A percentile compares a stretch with the other conserved stretches of the same genome.
phyloP scores from a whole-genome alignment of 345 rosid genomes.

The Leavenworthia alabamica region DNA sequence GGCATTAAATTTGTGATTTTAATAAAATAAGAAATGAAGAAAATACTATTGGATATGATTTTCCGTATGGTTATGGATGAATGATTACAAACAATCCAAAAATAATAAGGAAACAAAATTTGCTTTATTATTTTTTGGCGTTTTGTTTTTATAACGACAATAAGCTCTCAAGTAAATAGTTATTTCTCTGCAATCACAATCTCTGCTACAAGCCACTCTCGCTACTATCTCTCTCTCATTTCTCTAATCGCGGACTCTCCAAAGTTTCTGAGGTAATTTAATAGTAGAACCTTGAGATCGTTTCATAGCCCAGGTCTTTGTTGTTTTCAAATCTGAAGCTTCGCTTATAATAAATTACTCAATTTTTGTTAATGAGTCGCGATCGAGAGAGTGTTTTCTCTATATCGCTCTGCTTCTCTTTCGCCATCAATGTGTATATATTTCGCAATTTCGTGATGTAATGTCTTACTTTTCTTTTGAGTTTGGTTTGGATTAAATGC shows the following conservation, averaged over 20 bases:
- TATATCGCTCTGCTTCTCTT: neutral
- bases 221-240: neutral
- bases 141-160: neutral
- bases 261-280: constrained; percentile 26
- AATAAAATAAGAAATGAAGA: neutral
- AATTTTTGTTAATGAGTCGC: constrained; percentile 3
- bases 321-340: constrained; percentile 7
- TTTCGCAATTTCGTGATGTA: neutral
- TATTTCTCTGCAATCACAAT: constrained; percentile 5
- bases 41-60: neutral
- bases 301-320: no score
- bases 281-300: neutral
- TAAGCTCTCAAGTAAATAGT: constrained; percentile 1
- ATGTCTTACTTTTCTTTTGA: neutral
- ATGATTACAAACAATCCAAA: constrained; percentile 15
- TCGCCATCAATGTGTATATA: constrained; percentile 5
- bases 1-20: neutral
- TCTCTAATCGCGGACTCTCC: constrained; percentile 39
- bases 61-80: constrained; percentile 4
- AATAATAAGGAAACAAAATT: neutral
- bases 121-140: neutral
- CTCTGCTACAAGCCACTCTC: constrained; percentile 14
- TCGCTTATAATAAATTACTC: neutral
- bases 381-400: constrained; percentile 13
- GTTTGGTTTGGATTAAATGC: constrained; percentile 6